Base-by-base conservation (phyloP, 192 early-diverging fungal genomes). In the Coemansia sp. region DNA sequence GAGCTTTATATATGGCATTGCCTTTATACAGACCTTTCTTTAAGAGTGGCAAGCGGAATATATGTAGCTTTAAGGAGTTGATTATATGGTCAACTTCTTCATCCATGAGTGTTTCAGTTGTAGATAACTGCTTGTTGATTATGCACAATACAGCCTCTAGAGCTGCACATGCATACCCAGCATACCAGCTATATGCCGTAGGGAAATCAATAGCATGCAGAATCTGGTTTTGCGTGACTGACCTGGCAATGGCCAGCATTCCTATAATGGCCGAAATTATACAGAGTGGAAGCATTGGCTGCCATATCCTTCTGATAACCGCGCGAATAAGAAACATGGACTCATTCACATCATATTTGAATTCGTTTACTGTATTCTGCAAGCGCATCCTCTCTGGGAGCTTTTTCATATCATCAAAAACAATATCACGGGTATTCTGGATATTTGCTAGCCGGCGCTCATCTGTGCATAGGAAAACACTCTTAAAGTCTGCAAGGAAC, bases 261-360 rank as follows among this genome's bases (percentile, higher is more conserved):
- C n/a, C n/a, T n/a, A n/a, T n/a, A 3, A 74, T 35, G 0, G 12
- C 24, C 11, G 51, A 24, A 38, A 66, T 9, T 11, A 64, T 23
- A 39, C 57, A 70, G 5, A 79, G 38, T 2, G 77, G 77, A 14
- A 79, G 49, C 55, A 74, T 33, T 20, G 77, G 77, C 12, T 68
- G 72, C 77, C 77, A 79, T 1, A 67, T 39, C 68, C 74, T 74
- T 6, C 68, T 72, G 4, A 51, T 11, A 38, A 74, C 62, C 18
- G 68, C 77, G 5, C 72, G 72, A n/a, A 79, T 9, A 24, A 52
- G 7, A 24, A 52, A 52, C 24, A 52, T 24, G 23, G 49, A 21
- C 23, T 24, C 49, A 6, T 52, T 21, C 2, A 24, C 20, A 24
- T 52, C 23, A 14, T 52, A 52, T 24, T 24, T 24, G 23, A 52